phyloP scores from a whole-genome alignment of 2,329 filamentous ascomycete genomes.

The Talaromyces sp. region DNA sequence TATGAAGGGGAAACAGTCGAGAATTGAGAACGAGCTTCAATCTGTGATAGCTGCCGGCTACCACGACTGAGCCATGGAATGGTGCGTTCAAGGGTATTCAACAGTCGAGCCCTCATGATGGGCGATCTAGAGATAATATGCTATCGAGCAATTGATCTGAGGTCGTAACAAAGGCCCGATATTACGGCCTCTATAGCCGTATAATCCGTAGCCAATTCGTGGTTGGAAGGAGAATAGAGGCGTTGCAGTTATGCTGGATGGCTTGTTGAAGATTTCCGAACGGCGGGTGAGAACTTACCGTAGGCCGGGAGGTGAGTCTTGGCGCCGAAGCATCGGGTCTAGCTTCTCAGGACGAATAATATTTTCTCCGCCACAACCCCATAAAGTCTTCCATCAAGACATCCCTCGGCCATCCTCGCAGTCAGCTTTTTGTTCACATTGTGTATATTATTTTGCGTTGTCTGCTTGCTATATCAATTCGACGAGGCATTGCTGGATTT shows the following conservation, averaged over 20 bases:
- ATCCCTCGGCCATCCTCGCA: constrained; percentile 17
- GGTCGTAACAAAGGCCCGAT: neutral
- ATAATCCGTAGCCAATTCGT: neutral
- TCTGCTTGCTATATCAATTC: neutral
- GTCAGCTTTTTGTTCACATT: constrained; percentile 27
- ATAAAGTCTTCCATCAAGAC: constrained; percentile 9
- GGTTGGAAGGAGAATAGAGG: neutral
- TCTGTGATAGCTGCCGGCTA: constrained; percentile 26
- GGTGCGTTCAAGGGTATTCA: constrained; percentile 32
- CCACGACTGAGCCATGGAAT: constrained; percentile 35
- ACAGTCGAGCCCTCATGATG: constrained; percentile 36
- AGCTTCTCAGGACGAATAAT: constrained; percentile 25
- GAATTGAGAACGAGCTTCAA: constrained; percentile 20
- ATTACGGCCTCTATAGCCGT: neutral
- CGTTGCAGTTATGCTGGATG: neutral
- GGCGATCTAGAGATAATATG: constrained; percentile 3
- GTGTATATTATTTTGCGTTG: constrained; percentile 19
- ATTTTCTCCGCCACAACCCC: constrained; percentile 23
- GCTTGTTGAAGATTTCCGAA: constrained; percentile 10
- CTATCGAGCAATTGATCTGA: neutral
- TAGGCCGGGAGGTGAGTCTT: constrained; percentile 18
- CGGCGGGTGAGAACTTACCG: neutral
- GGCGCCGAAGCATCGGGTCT: constrained; percentile 20
- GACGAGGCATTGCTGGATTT: constrained; percentile 1
- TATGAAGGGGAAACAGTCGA: constrained; percentile 11